Percentiles rank a stretch among this genome's conserved stretches.
These are phyloP conservation scores for Paraglomus occultum DNA, from an alignment of 192 early-diverging fungal genomes.

Conservation along the genomic window DNA sequence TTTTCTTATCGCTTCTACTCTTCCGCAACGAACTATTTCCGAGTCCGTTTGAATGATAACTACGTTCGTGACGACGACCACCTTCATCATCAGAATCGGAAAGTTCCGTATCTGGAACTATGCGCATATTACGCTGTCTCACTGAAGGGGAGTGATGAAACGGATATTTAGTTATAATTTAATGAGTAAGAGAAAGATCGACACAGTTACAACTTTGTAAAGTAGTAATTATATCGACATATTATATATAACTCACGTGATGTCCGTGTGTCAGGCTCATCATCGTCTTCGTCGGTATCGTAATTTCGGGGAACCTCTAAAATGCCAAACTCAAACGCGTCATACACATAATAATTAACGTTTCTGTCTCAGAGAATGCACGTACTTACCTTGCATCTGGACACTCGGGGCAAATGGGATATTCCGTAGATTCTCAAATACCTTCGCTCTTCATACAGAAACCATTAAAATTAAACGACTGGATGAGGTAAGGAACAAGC, in stretches of 20 bases:
- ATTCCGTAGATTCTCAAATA: conserved; percentile 68
- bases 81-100: conserved; percentile 77
- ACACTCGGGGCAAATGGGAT: conserved; percentile 72
- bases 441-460: conserved; percentile 37
- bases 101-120: conserved; percentile 69
- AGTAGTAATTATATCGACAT: background rate
- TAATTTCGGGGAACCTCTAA: conserved; percentile 72
- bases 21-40: conserved; percentile 18
- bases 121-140: conserved; percentile 56
- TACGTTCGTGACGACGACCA: conserved; percentile 39
- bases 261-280: conserved; percentile 57
- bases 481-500: background rate
- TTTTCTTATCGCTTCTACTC: no score
- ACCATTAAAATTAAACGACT: background rate
- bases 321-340: conserved; percentile 4
- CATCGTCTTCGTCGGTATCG: conserved; percentile 66
- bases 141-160: conserved; percentile 39
- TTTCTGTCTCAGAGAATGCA: background rate
- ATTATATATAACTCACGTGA: conserved; percentile 49
- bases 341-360: background rate
- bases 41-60: background rate
- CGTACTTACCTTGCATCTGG: conserved; percentile 64
- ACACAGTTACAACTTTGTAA: background rate
- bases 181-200: background rate
- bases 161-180: background rate